These are phyloP conservation scores for Pisolithus albus DNA, from an alignment of 768 basidiomycete species.

Conservation along the genomic window DNA sequence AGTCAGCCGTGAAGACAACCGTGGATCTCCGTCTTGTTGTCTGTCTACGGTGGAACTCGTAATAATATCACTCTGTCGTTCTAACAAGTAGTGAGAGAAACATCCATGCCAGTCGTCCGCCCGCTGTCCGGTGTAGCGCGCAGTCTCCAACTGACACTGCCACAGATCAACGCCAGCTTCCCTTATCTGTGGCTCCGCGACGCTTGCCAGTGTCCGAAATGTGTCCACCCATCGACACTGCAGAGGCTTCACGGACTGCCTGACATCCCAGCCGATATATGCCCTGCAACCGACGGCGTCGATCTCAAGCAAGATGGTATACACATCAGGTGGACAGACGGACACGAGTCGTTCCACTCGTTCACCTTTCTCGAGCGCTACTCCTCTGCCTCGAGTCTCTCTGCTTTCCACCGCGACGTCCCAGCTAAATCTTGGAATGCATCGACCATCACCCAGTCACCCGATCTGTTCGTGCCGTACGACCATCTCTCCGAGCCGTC, in stretches of 20 bases:
- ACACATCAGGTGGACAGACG: slow-evolving; percentile 49
- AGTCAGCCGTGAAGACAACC: background rate
- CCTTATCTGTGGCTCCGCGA: slow-evolving; percentile 81
- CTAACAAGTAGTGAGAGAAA: too few relatives aligned
- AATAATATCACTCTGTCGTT: too few relatives aligned
- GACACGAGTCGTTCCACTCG: slow-evolving; percentile 52
- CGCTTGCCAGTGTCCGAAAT: slow-evolving; percentile 65
- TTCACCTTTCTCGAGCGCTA: slow-evolving; percentile 45
- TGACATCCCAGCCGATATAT: slow-evolving; percentile 49
- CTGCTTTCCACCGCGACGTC: slow-evolving; percentile 41
- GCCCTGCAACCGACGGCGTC: slow-evolving; percentile 38
- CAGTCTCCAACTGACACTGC: slow-evolving; percentile 11
- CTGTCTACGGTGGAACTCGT: too few relatives aligned
- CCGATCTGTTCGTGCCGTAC: slow-evolving; percentile 53
- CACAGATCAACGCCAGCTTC: slow-evolving; percentile 38
- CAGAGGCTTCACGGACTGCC: slow-evolving; percentile 74
- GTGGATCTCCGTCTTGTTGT: background rate
- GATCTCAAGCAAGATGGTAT: slow-evolving; percentile 39
- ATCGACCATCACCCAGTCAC: slow-evolving; percentile 27
- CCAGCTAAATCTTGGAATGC: slow-evolving; percentile 40
- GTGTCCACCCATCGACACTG: slow-evolving; percentile 68
- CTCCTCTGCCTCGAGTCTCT: slow-evolving; percentile 30
- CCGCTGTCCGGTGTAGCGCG: background rate
- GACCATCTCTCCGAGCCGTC: slow-evolving; percentile 36
- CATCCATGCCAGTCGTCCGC: too few relatives aligned